phyloP scores from a whole-genome alignment of 2,329 filamentous ascomycete genomes.

The Dactylonectria macrodidyma region DNA sequence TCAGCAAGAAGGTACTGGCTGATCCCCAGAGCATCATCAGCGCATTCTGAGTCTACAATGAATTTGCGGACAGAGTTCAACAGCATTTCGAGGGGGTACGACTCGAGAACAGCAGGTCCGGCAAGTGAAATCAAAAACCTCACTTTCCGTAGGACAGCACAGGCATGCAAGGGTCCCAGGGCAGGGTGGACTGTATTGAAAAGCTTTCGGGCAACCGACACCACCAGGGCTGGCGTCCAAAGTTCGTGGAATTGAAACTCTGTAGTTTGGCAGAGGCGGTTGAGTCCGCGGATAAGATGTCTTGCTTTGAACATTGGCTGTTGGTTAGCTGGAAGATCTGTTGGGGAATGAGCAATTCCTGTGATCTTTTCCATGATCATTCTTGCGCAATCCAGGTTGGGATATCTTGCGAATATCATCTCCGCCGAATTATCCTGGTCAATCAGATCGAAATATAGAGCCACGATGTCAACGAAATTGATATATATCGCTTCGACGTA shows the following conservation, averaged over 20 bases:
- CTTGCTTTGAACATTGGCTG: constrained; percentile 89
- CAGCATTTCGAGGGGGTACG: constrained; percentile 92
- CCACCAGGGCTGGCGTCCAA: constrained; percentile 83
- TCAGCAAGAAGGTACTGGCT: constrained; percentile 85
- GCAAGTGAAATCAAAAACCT: constrained; percentile 85
- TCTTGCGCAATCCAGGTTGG: constrained; percentile 72
- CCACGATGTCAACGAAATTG: constrained; percentile 84
- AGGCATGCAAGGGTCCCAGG: constrained; percentile 88
- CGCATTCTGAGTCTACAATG: constrained; percentile 86
- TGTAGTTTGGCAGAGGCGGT: constrained; percentile 82
- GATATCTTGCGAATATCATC: constrained; percentile 73
- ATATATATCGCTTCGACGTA: constrained; percentile 76
- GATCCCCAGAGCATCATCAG: constrained; percentile 90
- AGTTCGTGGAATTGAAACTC: constrained; percentile 75
- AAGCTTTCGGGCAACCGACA: constrained; percentile 82
- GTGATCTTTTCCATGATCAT: constrained; percentile 80
- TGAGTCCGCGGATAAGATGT: constrained; percentile 81
- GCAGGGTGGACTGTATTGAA: constrained; percentile 87
- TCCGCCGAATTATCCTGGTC: constrained; percentile 84
- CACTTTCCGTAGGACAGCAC: constrained; percentile 88
- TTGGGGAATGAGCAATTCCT: constrained; percentile 74
- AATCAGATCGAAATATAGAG: constrained; percentile 81
- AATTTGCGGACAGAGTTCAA: constrained; percentile 85
- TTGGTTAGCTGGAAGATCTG: constrained; percentile 80
- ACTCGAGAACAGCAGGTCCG: constrained; percentile 78